Evolutionary conservation across 345 rosid species (phyloP).

Genomic region (Viola odorata): DNA sequence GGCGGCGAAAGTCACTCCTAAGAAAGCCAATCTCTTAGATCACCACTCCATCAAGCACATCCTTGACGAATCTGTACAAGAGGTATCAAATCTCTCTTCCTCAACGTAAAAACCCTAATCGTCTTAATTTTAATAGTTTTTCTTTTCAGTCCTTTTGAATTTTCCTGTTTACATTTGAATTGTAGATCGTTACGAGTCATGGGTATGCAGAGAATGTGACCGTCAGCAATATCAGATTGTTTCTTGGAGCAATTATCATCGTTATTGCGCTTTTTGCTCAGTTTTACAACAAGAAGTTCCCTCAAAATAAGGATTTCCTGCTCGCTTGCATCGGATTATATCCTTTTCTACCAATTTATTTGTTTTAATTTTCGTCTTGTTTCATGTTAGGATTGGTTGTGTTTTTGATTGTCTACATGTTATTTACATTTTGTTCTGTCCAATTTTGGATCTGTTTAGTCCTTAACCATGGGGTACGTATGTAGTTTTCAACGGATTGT

Average conservation of each 20-base stretch:
- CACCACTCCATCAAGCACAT: slow-evolving; percentile 91
- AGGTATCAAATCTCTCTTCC: slow-evolving; percentile 41
- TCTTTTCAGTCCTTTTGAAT: not conserved
- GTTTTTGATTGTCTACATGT: slow-evolving; percentile 4
- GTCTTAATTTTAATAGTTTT: not conserved
- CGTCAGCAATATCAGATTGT: slow-evolving; percentile 72
- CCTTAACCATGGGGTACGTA: slow-evolving; percentile 82
- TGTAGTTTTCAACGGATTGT: slow-evolving; percentile 66
- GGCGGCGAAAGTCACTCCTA: slow-evolving; percentile 47
- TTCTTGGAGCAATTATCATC: slow-evolving; percentile 63
- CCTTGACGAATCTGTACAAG: slow-evolving; percentile 88
- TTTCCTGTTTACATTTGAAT: not conserved
- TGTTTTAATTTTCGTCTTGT: not conserved
- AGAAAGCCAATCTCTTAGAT: slow-evolving; percentile 87
- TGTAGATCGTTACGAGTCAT: slow-evolving; percentile 69
- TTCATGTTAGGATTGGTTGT: no score
- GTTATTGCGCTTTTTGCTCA: slow-evolving; percentile 84
- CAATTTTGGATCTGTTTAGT: not conserved
- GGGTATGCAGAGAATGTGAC: slow-evolving; percentile 84
- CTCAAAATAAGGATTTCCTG: slow-evolving; percentile 78
- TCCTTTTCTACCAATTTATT: no score
- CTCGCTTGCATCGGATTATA: slow-evolving; percentile 86
- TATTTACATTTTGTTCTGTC: no score
- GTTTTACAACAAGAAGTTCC: slow-evolving; percentile 98
- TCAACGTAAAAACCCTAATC: slow-evolving; percentile 1